Evolutionary conservation across 2,329 filamentous ascomycete species (phyloP).

Genomic region (Fusarium floridanum): DNA sequence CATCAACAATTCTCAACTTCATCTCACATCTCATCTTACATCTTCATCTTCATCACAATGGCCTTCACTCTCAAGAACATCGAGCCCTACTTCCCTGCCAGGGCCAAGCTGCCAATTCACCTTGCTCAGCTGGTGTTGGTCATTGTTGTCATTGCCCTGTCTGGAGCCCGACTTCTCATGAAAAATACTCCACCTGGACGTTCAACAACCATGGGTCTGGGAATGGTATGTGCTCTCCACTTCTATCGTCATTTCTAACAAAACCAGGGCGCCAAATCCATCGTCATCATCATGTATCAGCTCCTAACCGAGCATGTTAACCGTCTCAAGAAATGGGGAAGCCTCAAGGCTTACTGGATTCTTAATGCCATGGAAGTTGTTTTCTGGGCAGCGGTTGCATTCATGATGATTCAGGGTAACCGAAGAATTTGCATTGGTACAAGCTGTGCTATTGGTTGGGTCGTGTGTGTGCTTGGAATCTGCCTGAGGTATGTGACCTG

Average conservation of each 20-base stretch:
- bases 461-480: neutral
- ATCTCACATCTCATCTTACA: neutral
- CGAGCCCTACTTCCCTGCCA: neutral
- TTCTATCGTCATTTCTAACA: conserved; percentile 53
- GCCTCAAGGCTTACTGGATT: conserved; percentile 56
- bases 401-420: conserved; percentile 20
- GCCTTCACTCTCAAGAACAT: neutral
- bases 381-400: conserved; percentile 52
- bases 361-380: conserved; percentile 57
- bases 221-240: conserved; percentile 47
- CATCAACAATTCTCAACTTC: neutral
- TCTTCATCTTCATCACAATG: neutral
- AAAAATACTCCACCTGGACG: conserved; percentile 28
- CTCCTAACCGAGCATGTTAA: conserved; percentile 53
- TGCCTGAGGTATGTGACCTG: neutral
- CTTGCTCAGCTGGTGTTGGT: neutral
- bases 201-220: conserved; percentile 34
- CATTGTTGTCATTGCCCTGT: conserved; percentile 22
- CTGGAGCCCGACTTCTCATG: conserved; percentile 26
- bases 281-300: conserved; percentile 49
- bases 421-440: conserved; percentile 11
- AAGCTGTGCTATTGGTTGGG: conserved; percentile 26
- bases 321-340: conserved; percentile 52
- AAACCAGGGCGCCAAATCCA: neutral
- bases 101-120: neutral